Conservation (phyloP, 2,329 filamentous ascomycete genomes). For the Calycina herbarum region DNA sequence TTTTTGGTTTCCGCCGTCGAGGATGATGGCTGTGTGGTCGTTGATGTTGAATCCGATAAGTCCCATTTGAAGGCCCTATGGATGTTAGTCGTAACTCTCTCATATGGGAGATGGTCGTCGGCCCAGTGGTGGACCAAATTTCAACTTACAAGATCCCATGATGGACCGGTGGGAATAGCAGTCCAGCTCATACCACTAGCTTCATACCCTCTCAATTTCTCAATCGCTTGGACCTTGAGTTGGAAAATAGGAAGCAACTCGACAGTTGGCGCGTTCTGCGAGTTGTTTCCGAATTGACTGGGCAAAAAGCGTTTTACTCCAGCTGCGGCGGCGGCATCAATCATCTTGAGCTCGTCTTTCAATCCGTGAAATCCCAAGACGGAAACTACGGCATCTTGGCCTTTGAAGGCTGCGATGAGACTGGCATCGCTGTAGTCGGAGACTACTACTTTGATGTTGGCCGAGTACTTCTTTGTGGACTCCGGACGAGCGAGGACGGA, state of each 20-base stretch:
- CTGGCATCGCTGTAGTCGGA: slow-evolving; percentile 21
- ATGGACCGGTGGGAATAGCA: slow-evolving; percentile 34
- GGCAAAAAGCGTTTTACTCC: slow-evolving; percentile 60
- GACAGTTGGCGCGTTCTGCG: slow-evolving; percentile 13
- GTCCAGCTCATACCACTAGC: slow-evolving; percentile 35
- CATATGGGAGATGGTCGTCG: too few species aligned
- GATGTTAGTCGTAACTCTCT: too few species aligned
- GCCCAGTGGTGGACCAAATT: too few species aligned
- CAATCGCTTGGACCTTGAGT: slow-evolving; percentile 40
- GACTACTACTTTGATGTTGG: slow-evolving; percentile 26
- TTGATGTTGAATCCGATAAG: slow-evolving; percentile 39
- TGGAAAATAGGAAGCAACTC: slow-evolving; percentile 33
- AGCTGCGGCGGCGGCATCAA: slow-evolving; percentile 57
- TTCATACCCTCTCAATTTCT: slow-evolving; percentile 34
- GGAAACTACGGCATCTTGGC: slow-evolving; percentile 30
- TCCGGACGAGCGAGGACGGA: slow-evolving; percentile 38
- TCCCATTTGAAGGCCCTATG: slow-evolving; percentile 34
- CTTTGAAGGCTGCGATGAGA: slow-evolving; percentile 33
- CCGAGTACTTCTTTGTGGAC: slow-evolving; percentile 30
- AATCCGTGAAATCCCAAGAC: slow-evolving; percentile 14
- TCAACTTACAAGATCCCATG: slow-evolving; percentile 27
- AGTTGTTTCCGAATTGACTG: slow-evolving; percentile 49
- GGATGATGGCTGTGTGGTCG: slow-evolving; percentile 35
- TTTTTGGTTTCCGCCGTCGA: slow-evolving; percentile 35
- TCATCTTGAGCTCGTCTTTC: slow-evolving; percentile 37